Base-by-base conservation (phyloP, 2,329 filamentous ascomycete genomes). In the Fusarium coffeatum region DNA sequence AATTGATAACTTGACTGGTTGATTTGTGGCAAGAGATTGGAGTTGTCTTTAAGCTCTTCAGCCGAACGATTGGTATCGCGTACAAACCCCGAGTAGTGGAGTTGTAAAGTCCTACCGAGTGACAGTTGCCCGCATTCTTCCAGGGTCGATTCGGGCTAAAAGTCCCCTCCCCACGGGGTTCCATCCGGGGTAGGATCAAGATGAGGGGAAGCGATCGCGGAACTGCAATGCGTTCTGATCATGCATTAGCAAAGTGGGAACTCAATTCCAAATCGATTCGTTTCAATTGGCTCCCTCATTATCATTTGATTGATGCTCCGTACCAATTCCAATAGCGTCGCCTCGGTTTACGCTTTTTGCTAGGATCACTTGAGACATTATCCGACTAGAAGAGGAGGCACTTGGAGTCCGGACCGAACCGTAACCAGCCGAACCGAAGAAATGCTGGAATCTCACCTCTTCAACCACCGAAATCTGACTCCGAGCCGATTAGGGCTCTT, bases 141-240 rank as follows among this genome's bases (percentile, higher is more conserved):
- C 5, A 37, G 28, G 41, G 23, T 59, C 51, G 30, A 51, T 25
- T 54, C 64, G 64, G 64, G 5, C 51, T 63, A 54, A 59, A 43
- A 23, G 25, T 8, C 59, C 43, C 64, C 58, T 59, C 34, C 34
- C 34, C 34, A n/a, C 34, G 34, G 34, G 34, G 34, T n/a, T n/a
- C 16, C 5, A 37, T 37, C 34, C 48, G 58, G 64, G 64, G 64
- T 54, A 64, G 15, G 16, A 51, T 51, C 12, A 55, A 46, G 5
- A 32, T 57, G 60, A 53, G 65, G 65, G 65, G 46, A 51, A 66
- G 40, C 48, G 47, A 58, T 59, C 49, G 64, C 25, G 42, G 64
- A 51, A 59, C 62, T 25, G 47, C 41, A 47, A 47, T 30, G 51
- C 64, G n/a, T 16, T 18, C 2, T 47, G 64, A 67, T 63, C 47